Evolutionary conservation across 129 eudicot species (phyloP).

Genomic region (Helianthus annuus): DNA sequence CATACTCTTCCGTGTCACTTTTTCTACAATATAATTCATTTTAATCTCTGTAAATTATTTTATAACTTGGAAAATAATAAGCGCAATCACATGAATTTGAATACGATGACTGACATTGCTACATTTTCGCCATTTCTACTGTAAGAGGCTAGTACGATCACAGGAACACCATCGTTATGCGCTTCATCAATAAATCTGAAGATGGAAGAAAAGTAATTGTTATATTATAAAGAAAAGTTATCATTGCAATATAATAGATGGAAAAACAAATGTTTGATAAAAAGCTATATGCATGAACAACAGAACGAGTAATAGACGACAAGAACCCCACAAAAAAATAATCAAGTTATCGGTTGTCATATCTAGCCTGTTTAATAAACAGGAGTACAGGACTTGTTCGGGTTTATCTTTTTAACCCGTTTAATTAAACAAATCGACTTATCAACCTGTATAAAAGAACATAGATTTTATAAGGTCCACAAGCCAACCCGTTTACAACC

Average conservation of each 20-base stretch:
- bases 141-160: constrained; percentile 66
- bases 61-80: not conserved
- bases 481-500: not conserved
- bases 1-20: not conserved
- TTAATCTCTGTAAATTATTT: not conserved
- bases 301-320: not conserved
- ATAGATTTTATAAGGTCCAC: not conserved
- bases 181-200: constrained; percentile 86
- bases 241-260: not conserved
- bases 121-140: constrained; percentile 67
- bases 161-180: constrained; percentile 61
- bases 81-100: constrained; percentile 4
- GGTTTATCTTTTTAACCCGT: not conserved
- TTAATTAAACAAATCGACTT: not conserved
- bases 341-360: not conserved
- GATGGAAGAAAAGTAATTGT: constrained; percentile 12
- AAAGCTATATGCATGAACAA: not conserved
- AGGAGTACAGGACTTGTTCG: not conserved
- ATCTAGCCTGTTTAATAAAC: not conserved
- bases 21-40: not conserved
- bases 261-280: not conserved
- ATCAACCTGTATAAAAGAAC: not conserved
- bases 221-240: not conserved
- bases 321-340: not conserved
- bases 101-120: constrained; percentile 56